Conservation (phyloP, 2,329 filamentous ascomycete genomes). For the Fusarium sp. region DNA sequence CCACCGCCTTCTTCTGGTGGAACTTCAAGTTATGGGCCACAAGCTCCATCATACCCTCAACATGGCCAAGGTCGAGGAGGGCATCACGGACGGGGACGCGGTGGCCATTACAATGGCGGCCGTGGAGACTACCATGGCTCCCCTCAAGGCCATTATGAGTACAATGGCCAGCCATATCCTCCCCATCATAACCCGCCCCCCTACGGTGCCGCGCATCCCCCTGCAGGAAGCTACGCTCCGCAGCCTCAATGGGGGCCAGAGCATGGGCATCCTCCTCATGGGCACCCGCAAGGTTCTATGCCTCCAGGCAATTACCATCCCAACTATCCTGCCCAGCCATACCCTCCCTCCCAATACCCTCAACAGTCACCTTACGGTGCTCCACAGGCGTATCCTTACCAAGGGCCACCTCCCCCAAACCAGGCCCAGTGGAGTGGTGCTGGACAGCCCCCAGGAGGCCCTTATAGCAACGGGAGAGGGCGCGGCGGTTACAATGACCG, state of each 20-base stretch:
- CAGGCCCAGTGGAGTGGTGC: slow-evolving; percentile 49
- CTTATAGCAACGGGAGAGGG: slow-evolving; percentile 52
- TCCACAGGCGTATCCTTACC: slow-evolving; percentile 52
- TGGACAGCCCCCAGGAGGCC: slow-evolving; percentile 46
- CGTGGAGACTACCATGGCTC: slow-evolving; percentile 54
- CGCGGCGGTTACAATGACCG: slow-evolving; percentile 59
- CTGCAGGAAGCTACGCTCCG: slow-evolving; percentile 49
- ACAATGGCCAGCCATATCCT: slow-evolving; percentile 52
- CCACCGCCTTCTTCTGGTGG: slow-evolving; percentile 49
- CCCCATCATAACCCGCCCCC: slow-evolving; percentile 44
- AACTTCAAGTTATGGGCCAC: slow-evolving; percentile 51
- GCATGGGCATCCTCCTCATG: slow-evolving; percentile 52
- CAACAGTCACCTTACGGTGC: slow-evolving; percentile 57
- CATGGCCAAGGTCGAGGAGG: slow-evolving; percentile 51
- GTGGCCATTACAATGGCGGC: slow-evolving; percentile 49
- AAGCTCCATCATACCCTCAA: slow-evolving; percentile 51
- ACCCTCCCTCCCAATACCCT: slow-evolving; percentile 53
- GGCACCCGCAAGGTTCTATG: slow-evolving; percentile 58
- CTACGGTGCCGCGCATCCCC: slow-evolving; percentile 48
- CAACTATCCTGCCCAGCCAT: slow-evolving; percentile 66
- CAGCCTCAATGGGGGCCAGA: slow-evolving; percentile 55
- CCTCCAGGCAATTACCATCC: slow-evolving; percentile 66
- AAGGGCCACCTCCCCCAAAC: slow-evolving; percentile 47
- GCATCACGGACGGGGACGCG: slow-evolving; percentile 51
- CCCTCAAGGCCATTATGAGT: slow-evolving; percentile 54